A percentile compares a stretch with the other conserved stretches of the same genome.
Evolutionary conservation across 2,329 filamentous ascomycete species (phyloP).

Genomic region (Beauveria sp.): DNA sequence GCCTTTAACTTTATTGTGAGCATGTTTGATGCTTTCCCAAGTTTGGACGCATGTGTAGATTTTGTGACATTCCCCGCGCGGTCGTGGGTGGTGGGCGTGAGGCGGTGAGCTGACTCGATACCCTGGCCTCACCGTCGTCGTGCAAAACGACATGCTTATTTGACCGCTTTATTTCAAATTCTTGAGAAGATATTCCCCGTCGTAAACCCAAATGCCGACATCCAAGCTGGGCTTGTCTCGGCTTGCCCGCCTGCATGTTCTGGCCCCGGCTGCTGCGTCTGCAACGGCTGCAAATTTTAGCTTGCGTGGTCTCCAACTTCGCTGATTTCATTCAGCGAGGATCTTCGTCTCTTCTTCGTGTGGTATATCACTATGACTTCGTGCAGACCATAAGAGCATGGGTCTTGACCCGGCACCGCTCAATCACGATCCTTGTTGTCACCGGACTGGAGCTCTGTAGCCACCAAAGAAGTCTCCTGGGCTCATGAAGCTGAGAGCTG

Average conservation of each 20-base stretch:
- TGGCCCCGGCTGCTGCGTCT: background rate
- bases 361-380: background rate
- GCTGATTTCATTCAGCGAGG: background rate
- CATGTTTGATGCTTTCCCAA: background rate
- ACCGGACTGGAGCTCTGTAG: background rate
- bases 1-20: background rate
- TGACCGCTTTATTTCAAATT: background rate
- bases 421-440: background rate
- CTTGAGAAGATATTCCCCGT: background rate
- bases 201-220: background rate
- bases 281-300: background rate
- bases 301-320: background rate
- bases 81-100: background rate
- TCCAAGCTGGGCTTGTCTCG: background rate
- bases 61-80: background rate
- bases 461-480: background rate
- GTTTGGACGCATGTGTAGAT: background rate
- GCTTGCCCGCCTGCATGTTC: background rate
- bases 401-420: background rate
- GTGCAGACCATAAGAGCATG: background rate
- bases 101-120: background rate
- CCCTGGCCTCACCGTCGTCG: background rate
- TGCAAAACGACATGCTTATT: background rate
- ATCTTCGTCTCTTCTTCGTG: background rate
- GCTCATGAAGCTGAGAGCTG: background rate